A percentile compares a stretch with the other conserved stretches of the same genome.
Conservation (phyloP, 768 basidiomycete genomes). For the Pleurotus sapidus region DNA sequence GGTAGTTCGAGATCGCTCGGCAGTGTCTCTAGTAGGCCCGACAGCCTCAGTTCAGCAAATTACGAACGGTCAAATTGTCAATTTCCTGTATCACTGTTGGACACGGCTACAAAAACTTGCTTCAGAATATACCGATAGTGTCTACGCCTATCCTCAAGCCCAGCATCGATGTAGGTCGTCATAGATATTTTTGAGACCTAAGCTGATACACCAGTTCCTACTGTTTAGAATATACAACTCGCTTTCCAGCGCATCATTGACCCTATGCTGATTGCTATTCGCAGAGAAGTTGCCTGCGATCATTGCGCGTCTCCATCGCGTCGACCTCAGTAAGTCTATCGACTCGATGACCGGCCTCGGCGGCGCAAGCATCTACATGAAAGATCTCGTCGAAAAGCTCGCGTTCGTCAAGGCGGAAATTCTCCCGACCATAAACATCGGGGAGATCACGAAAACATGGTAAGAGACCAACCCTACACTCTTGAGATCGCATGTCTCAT, state of each 20-base stretch:
- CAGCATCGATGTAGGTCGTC: conserved; percentile 50
- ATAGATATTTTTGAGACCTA: no score
- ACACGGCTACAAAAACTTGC: conserved; percentile 60
- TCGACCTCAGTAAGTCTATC: conserved; percentile 71
- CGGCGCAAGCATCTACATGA: conserved; percentile 82
- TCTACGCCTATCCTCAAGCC: conserved; percentile 54
- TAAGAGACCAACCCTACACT: conserved; percentile 24
- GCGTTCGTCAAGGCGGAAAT: conserved; percentile 78
- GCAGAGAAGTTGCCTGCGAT: conserved; percentile 79
- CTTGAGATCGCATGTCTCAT: no score
- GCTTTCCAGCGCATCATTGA: conserved; percentile 58
- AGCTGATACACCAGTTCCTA: background rate
- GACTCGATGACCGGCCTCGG: conserved; percentile 66
- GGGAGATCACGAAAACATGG: conserved; percentile 76
- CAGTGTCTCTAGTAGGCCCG: conserved; percentile 72
- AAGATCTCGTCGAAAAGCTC: conserved; percentile 87
- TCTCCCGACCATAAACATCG: conserved; percentile 65
- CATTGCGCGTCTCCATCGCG: conserved; percentile 78
- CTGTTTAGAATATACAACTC: conserved; percentile 42
- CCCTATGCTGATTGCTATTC: conserved; percentile 64
- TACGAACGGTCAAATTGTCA: conserved; percentile 75
- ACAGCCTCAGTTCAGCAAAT: conserved; percentile 76
- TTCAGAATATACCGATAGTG: conserved; percentile 62
- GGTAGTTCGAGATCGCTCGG: conserved; percentile 76
- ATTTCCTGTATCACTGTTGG: conserved; percentile 79